Evolutionary conservation across 2,329 filamentous ascomycete species (phyloP).

Genomic region (Fusarium newnesense): DNA sequence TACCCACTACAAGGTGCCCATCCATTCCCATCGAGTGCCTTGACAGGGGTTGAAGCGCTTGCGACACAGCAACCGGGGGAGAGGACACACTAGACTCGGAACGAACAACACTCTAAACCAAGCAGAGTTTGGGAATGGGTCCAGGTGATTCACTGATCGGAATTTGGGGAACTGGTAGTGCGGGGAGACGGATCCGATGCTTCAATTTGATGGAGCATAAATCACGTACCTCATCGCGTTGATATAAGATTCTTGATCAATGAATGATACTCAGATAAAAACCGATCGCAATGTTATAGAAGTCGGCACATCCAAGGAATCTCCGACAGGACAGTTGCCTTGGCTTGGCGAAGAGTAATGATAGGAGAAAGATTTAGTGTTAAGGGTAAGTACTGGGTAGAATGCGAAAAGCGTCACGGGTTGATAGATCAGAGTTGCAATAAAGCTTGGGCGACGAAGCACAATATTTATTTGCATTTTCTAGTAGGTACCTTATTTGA

Average conservation of each 20-base stretch:
- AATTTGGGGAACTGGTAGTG: slow-evolving; percentile 20
- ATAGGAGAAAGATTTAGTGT: background rate
- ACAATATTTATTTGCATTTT: background rate
- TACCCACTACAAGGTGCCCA: slow-evolving; percentile 6
- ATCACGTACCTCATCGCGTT: slow-evolving; percentile 32
- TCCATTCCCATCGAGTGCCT: slow-evolving; percentile 23
- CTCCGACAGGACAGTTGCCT: background rate
- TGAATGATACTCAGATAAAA: background rate
- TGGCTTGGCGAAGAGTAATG: background rate
- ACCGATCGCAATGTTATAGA: background rate
- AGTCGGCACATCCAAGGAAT: background rate
- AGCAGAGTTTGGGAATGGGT: slow-evolving; percentile 23
- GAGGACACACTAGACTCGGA: slow-evolving; percentile 25
- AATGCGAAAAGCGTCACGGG: background rate
- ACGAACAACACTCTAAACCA: slow-evolving; percentile 11
- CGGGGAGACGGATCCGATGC: slow-evolving; percentile 25
- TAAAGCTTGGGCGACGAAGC: background rate
- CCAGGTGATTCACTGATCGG: slow-evolving; percentile 28
- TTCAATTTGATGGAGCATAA: background rate
- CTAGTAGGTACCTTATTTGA: background rate
- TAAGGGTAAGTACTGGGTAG: slow-evolving; percentile 7
- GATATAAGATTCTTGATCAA: background rate
- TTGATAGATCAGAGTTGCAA: background rate
- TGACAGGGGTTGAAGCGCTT: slow-evolving; percentile 27
- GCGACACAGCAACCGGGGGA: slow-evolving; percentile 29